phyloP scores from a whole-genome alignment of 2,329 filamentous ascomycete genomes.

The Trichoderma polysporum region DNA sequence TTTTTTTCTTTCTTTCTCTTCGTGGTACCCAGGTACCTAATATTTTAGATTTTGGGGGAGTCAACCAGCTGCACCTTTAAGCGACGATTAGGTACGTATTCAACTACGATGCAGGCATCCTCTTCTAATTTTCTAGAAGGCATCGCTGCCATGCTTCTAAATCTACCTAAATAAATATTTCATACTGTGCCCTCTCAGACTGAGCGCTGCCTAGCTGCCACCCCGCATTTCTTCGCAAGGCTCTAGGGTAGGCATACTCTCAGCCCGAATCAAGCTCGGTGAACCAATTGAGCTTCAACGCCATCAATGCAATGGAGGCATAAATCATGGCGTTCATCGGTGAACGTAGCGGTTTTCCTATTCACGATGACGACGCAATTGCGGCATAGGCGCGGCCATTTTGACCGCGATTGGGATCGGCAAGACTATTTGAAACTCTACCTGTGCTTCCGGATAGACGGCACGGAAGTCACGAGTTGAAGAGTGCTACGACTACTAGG shows the following conservation, averaged over 20 bases:
- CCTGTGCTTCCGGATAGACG: neutral
- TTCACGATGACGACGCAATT: neutral
- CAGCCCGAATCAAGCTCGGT: neutral
- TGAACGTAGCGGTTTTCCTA: neutral
- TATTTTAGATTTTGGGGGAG: neutral
- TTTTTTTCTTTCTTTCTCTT: neutral
- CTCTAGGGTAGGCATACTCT: neutral
- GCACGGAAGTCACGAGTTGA: neutral
- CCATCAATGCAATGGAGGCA: neutral
- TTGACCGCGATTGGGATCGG: neutral
- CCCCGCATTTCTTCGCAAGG: neutral
- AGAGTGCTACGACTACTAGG: too few species aligned
- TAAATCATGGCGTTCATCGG: neutral
- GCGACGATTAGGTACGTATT: neutral
- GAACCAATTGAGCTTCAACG: neutral
- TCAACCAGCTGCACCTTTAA: neutral
- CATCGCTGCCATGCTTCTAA: neutral
- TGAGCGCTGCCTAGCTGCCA: too few species aligned
- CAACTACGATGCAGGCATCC: neutral
- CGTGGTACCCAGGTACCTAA: neutral
- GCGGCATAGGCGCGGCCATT: neutral
- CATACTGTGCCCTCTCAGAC: too few species aligned
- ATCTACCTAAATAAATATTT: too few species aligned
- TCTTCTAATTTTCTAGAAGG: neutral
- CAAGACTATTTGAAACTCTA: neutral